These are phyloP conservation scores for Myotisia sp. DNA, from an alignment of 2,329 filamentous ascomycete species.

Conservation along the genomic window DNA sequence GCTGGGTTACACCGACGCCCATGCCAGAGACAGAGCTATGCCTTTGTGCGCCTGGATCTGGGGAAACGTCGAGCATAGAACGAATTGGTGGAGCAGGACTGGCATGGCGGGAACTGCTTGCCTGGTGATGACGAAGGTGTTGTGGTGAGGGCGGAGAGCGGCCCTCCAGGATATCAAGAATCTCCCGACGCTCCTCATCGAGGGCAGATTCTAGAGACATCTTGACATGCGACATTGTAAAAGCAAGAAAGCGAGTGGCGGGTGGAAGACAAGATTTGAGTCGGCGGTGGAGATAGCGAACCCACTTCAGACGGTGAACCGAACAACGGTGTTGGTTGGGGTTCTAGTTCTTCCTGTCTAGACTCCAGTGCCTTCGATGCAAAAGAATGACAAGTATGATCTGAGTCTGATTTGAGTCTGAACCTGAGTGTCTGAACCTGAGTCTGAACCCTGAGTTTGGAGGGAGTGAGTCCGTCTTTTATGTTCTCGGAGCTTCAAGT, in stretches of 20 bases:
- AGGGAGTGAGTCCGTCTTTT: too few relatives aligned
- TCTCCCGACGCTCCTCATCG: conserved; percentile 62
- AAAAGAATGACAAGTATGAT: too few relatives aligned
- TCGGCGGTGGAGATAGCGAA: too few relatives aligned
- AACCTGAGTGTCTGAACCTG: too few relatives aligned
- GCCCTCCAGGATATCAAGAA: conserved; percentile 53
- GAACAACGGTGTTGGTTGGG: too few relatives aligned
- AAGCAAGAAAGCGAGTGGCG: not conserved
- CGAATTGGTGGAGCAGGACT: conserved; percentile 52
- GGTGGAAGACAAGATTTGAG: too few relatives aligned
- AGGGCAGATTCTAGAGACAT: conserved; percentile 67
- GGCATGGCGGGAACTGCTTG: conserved; percentile 39
- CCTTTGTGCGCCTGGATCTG: conserved; percentile 22
- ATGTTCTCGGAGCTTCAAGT: too few relatives aligned
- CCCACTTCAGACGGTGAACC: too few relatives aligned
- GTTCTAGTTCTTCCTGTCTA: too few relatives aligned
- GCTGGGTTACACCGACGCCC: conserved; percentile 22
- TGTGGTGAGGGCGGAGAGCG: conserved; percentile 16
- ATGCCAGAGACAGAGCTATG: conserved; percentile 28
- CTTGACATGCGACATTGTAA: conserved; percentile 16
- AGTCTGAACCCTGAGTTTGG: too few relatives aligned
- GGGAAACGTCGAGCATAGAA: conserved; percentile 51
- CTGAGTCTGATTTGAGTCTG: too few relatives aligned
- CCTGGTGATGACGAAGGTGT: conserved; percentile 16
- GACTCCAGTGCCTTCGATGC: too few relatives aligned